These are phyloP conservation scores for Sclerotinia borealis DNA, from an alignment of 2,329 filamentous ascomycete species.

Conservation along the genomic window DNA sequence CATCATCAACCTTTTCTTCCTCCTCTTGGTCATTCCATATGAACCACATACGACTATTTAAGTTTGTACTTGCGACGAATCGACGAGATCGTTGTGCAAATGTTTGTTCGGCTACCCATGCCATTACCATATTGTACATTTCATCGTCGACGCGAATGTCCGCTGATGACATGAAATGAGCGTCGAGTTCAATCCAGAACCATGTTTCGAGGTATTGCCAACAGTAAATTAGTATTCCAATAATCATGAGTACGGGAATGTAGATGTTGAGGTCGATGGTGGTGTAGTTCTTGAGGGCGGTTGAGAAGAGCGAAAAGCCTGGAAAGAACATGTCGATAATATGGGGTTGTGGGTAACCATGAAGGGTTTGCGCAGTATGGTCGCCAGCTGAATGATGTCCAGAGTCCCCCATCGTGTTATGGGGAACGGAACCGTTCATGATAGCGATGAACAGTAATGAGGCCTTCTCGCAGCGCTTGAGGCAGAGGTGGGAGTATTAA, in stretches of 20 bases:
- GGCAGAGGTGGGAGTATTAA: background rate
- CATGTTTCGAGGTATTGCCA: slow-evolving; percentile 48
- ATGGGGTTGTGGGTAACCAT: slow-evolving; percentile 31
- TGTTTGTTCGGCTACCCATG: slow-evolving; percentile 57
- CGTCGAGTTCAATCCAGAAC: slow-evolving; percentile 42
- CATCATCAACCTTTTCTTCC: slow-evolving; percentile 40
- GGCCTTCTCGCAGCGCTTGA: background rate
- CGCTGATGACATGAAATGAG: slow-evolving; percentile 58
- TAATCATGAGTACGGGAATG: slow-evolving; percentile 49
- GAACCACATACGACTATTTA: slow-evolving; percentile 48
- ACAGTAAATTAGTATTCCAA: slow-evolving; percentile 43
- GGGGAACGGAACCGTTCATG: slow-evolving; percentile 1
- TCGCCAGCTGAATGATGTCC: background rate
- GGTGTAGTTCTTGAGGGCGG: slow-evolving; percentile 48
- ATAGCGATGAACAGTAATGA: background rate
- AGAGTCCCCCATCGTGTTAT: background rate
- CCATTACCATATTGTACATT: slow-evolving; percentile 67
- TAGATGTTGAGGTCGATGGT: slow-evolving; percentile 58
- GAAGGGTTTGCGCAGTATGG: background rate
- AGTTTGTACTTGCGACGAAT: slow-evolving; percentile 59
- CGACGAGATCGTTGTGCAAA: slow-evolving; percentile 54
- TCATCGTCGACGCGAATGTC: slow-evolving; percentile 65
- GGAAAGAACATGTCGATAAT: slow-evolving; percentile 58
- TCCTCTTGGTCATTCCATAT: slow-evolving; percentile 41
- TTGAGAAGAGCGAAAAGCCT: slow-evolving; percentile 54